These are phyloP conservation scores for Olyra latifolia DNA, from an alignment of 176 grass and related monocot species.

Conservation along the genomic window DNA sequence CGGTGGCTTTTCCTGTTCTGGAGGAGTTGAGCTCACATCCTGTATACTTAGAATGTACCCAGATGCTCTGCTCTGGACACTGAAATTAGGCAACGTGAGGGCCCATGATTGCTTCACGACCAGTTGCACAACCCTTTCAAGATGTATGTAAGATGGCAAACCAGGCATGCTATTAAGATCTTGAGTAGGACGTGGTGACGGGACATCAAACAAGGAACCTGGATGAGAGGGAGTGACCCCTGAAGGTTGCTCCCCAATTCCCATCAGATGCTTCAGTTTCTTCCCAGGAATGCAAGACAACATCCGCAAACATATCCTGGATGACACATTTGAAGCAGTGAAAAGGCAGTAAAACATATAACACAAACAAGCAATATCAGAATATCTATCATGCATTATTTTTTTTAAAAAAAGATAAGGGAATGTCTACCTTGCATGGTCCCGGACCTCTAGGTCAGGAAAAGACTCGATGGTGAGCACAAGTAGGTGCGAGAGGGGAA, in stretches of 20 bases:
- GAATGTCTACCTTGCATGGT: slow-evolving; percentile 74
- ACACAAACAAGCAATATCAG: neutral
- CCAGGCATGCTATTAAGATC: slow-evolving; percentile 52
- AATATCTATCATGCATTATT: neutral
- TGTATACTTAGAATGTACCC: slow-evolving; percentile 53
- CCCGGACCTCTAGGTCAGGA: slow-evolving; percentile 90
- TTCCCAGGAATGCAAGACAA: slow-evolving; percentile 87
- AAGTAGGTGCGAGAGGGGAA: slow-evolving; percentile 64
- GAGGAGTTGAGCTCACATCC: slow-evolving; percentile 43
- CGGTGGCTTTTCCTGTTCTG: slow-evolving; percentile 42
- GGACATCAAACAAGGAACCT: slow-evolving; percentile 63
- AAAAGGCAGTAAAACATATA: slow-evolving; percentile 33
- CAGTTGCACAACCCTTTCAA: slow-evolving; percentile 68
- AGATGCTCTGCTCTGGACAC: slow-evolving; percentile 45
- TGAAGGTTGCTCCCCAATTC: slow-evolving; percentile 61
- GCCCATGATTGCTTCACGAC: slow-evolving; percentile 90
- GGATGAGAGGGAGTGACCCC: slow-evolving; percentile 56
- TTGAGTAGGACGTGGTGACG: slow-evolving; percentile 45
- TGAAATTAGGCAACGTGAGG: slow-evolving; percentile 62
- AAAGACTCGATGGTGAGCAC: slow-evolving; percentile 66
- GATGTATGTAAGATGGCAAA: slow-evolving; percentile 76
- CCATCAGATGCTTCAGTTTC: slow-evolving; percentile 80
- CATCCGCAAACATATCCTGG: slow-evolving; percentile 85
- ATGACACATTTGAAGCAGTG: slow-evolving; percentile 32
- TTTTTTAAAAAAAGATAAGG: neutral